These are phyloP conservation scores for Phytophthora crassamura DNA, from an alignment of 352 stramenopile species.

Conservation along the genomic window DNA sequence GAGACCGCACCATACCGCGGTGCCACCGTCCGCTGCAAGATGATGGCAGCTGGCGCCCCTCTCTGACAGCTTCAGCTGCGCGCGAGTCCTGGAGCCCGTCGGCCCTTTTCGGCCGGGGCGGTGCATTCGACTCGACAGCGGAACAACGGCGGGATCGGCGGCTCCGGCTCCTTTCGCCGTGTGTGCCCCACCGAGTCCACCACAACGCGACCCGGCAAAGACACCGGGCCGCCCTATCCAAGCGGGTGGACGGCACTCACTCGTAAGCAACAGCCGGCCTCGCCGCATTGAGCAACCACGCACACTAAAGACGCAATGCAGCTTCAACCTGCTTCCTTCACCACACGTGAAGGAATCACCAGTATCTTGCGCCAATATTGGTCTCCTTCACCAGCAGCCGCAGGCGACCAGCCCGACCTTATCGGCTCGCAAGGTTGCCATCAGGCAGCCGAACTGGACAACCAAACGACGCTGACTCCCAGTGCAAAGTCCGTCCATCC, in stretches of 20 bases:
- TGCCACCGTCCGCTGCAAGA: no score
- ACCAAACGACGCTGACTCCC: constrained; percentile 28
- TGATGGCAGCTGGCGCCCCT: not conserved
- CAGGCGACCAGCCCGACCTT: constrained; percentile 23
- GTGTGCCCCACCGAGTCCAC: not conserved
- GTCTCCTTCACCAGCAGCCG: constrained; percentile 2
- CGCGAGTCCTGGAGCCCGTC: constrained; percentile 15
- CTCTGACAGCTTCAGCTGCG: constrained; percentile 9
- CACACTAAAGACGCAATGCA: no score
- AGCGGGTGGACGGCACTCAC: constrained; percentile 4
- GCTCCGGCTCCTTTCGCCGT: constrained; percentile 25
- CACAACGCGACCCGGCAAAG: constrained; percentile 19
- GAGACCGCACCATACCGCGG: no score
- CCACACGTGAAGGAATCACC: not conserved
- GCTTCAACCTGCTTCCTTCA: not conserved
- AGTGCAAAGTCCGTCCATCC: constrained; percentile 10
- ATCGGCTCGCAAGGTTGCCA: constrained; percentile 10
- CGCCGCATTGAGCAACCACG: no score
- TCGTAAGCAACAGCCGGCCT: constrained; percentile 16
- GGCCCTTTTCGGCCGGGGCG: constrained; percentile 21
- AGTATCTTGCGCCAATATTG: not conserved
- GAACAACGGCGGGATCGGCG: constrained; percentile 24
- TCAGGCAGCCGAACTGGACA: constrained; percentile 7
- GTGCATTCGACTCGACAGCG: constrained; percentile 37
- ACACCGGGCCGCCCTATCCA: constrained; percentile 2